Percentiles rank a stretch among this genome's conserved stretches.
Conservation (phyloP, 2,329 filamentous ascomycete species). For the Colletotrichum gloeosporioides region DNA sequence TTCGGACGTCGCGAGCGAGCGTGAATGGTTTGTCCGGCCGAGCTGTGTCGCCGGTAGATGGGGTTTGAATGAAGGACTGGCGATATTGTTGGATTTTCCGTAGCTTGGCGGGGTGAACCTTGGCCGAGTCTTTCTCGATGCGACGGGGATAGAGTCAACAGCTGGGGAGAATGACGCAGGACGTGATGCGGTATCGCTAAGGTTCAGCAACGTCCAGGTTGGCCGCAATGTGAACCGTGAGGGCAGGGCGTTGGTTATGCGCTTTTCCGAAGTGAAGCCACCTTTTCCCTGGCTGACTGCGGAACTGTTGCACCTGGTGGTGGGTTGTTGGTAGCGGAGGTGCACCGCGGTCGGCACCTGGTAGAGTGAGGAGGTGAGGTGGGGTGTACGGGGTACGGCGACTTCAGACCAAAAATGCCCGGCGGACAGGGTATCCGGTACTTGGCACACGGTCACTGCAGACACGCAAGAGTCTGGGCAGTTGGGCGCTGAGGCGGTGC, state of each 20-base stretch:
- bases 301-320: neutral
- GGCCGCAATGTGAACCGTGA: neutral
- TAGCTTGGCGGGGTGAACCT: neutral
- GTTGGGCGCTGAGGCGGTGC: conserved; percentile 16
- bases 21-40: conserved; percentile 2
- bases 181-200: neutral
- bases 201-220: neutral
- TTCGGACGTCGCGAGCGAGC: neutral
- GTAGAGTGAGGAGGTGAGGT: neutral
- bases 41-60: neutral
- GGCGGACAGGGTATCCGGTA: neutral
- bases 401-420: neutral
- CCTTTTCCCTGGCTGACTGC: neutral
- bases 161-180: neutral
- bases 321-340: neutral
- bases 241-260: conserved; percentile 3
- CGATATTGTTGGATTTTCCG: neutral
- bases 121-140: neutral
- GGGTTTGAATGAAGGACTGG: neutral
- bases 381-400: conserved; percentile 8
- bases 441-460: neutral
- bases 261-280: conserved; percentile 11
- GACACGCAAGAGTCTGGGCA: neutral
- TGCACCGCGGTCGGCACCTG: neutral
- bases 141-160: neutral